Evolutionary conservation across 1,284 basidiomycete species (phyloP), one percentile per base, ranked within the genome.

Genomic region (Cystobasidium pallidum): DNA sequence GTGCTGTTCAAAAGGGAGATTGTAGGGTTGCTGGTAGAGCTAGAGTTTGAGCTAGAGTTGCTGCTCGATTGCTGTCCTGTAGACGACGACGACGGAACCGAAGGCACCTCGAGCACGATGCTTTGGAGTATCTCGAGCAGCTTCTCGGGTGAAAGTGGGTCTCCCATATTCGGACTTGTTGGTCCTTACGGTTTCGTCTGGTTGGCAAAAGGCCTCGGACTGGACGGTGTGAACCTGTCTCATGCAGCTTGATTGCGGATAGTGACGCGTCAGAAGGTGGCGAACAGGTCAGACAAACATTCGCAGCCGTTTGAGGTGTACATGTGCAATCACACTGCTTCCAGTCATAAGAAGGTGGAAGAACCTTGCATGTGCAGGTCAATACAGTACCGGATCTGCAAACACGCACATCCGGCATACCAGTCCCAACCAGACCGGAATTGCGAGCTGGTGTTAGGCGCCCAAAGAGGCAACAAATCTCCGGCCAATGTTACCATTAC

Each of bases 261-360:
- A 34, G 26, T 34, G 55, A 58, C 32, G 55, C 55, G 55, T 21
- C 32, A 41, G 11, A 34, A 17, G 26, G 55, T 58, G 55, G 55
- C 55, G 55, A 19, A 84, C 3, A 51, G 13, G 36, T 13, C 36
- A 39, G 36, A 39, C 13, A 39, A 6, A 39, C 36, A 39, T 39
- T n/a, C n/a, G n/a, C n/a, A n/a, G n/a, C n/a, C n/a, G n/a, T n/a
- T n/a, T n/a, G n/a, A n/a, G n/a, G n/a, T n/a, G n/a, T n/a, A n/a
- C n/a, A n/a, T n/a, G n/a, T n/a, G n/a, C n/a, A n/a, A n/a, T n/a
- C n/a, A n/a, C n/a, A n/a, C n/a, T n/a, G n/a, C n/a, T n/a, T n/a
- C n/a, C n/a, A n/a, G n/a, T n/a, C n/a, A n/a, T n/a, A n/a, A n/a
- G n/a, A n/a, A n/a, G n/a, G n/a, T n/a, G n/a, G n/a, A n/a, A n/a